Base-by-base conservation (phyloP, 768 basidiomycete species). In the Podaxis carcinomalis region DNA sequence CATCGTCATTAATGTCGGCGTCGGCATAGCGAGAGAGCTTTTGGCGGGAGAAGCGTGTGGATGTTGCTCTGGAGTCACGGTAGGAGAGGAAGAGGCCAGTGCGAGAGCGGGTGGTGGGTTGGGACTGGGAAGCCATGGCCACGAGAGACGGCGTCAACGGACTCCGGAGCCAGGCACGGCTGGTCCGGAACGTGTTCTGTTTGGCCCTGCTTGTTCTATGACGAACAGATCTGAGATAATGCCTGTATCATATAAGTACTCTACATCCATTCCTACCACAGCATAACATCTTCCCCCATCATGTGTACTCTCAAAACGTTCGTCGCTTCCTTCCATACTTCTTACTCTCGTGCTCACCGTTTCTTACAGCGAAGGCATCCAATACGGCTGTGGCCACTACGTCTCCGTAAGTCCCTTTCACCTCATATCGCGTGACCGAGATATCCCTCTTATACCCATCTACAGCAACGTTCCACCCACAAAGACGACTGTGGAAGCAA, bases 71-170 rank as follows among this genome's bases (percentile, higher is more conserved):
- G 3, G 93, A 92, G 75, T 95, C 92, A 62, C 96, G 84, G 75
- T 91, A 94, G 5, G 95, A 96, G 62, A 95, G 88, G 74, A 98
- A 98, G 68, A 98, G 84, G 57, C 93, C 84, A 2, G 96, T 98
- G 51, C 96, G 76, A 1, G 92, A 94, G 67, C 96, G 88, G 37
- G 90, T 93, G 42, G 86, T 83, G 49, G 72, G 67, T 28, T 63
- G 59, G 61, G 64, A 57, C 61, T 66, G 67, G 44, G 77, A 77
- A 59, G 73, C 19, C 59, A 60, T 60, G 57, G 10, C 39, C 56
- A 32, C 53, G 23, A 44, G 54, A 40, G 39, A 28, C 54, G 39
- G 39, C 39, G 51, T 37, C 51, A 42, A 42, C n/a, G n/a, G 32
- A 32, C 6, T 32, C 32, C 32, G 42, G 42, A 44, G n/a, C 7